Evolutionary conservation across 169 alveolate species (phyloP), one percentile per base, ranked within the genome.

Genomic region (Eimeria praecox): DNA sequence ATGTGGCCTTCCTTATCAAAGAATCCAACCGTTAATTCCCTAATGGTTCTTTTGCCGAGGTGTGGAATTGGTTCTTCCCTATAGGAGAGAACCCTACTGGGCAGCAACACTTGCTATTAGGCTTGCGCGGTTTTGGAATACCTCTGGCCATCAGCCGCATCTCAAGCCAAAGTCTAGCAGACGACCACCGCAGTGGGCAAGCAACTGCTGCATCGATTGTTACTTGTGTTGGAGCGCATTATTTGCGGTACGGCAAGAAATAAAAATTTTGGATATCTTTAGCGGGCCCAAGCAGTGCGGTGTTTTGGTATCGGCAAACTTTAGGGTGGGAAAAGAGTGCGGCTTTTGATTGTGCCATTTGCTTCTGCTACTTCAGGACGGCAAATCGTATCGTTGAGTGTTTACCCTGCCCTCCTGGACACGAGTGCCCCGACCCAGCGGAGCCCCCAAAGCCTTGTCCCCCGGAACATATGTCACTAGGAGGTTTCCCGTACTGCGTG

Each of bases 381-480:
- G 40, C 40, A 2, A 62, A 33, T 2, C 66, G 42, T 2, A 20
- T 10, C 20, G 80, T 62, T 87, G 82, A 87, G 62, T 87, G 93
- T 20, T 62, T 87, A 27, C 82, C 78, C 18, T 87, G 93, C 93
- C 93, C 93, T 22, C 93, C 93, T 24, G 93, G 93, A 9, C 42
- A 59, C 82, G 93, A 87, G 20, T 87, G 93, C 66, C 80, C 93
- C 56, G 59, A 56, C 35, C 93, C 93, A 24, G 62, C 3, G 49
- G 80, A 38, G 82, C 83, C 93, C 52, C 93, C 93, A 0, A 87
- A 62, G 18, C 93, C 83, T 33, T 87, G 93, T 46, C 93, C 82
- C 42, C 56, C 3, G 64, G 93, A 62, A 8, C 49, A 59, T 62
- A 87, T 87, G 93, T 87, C 93, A 20, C 93, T 87, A 8, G 93